phyloP scores from a whole-genome alignment of 169 alveolate genomes.

The Cryptosporidium felis region DNA sequence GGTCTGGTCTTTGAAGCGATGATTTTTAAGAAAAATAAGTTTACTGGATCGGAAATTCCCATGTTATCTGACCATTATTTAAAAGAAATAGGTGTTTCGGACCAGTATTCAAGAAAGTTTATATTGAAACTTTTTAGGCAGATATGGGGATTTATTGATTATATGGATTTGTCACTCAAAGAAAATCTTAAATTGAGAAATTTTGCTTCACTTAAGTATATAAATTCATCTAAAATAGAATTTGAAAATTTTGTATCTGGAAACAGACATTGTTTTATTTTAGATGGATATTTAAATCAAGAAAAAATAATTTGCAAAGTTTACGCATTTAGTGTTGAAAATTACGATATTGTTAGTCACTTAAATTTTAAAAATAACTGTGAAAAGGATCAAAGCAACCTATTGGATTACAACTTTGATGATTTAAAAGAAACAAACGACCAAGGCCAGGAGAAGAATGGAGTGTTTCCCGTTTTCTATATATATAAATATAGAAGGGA shows the following conservation, averaged over 20 bases:
- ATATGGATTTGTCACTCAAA: conserved; percentile 72
- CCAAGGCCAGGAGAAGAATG: not conserved
- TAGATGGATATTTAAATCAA: conserved; percentile 51
- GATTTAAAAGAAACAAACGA: not conserved
- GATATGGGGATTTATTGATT: conserved; percentile 74
- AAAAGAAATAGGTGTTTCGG: conserved; percentile 70
- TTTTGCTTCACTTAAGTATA: conserved; percentile 44
- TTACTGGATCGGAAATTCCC: conserved; percentile 73
- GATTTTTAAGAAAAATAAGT: conserved; percentile 58
- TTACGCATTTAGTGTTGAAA: conserved; percentile 21
- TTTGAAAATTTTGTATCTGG: conserved; percentile 59
- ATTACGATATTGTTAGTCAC: not conserved
- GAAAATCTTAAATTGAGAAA: conserved; percentile 40
- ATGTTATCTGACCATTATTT: conserved; percentile 70
- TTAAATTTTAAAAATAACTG: not conserved
- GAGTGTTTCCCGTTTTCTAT: conserved; percentile 55
- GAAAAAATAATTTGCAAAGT: conserved; percentile 75
- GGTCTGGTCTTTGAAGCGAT: conserved; percentile 35
- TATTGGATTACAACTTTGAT: not conserved
- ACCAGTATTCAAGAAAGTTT: conserved; percentile 72
- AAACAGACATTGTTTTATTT: conserved; percentile 71
- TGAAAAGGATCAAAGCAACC: not conserved
- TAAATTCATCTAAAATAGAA: conserved; percentile 41
- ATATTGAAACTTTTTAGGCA: conserved; percentile 73
- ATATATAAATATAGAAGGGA: conserved; percentile 71